Conservation (phyloP, 83 land plant species). For the Larix sibirica region DNA sequence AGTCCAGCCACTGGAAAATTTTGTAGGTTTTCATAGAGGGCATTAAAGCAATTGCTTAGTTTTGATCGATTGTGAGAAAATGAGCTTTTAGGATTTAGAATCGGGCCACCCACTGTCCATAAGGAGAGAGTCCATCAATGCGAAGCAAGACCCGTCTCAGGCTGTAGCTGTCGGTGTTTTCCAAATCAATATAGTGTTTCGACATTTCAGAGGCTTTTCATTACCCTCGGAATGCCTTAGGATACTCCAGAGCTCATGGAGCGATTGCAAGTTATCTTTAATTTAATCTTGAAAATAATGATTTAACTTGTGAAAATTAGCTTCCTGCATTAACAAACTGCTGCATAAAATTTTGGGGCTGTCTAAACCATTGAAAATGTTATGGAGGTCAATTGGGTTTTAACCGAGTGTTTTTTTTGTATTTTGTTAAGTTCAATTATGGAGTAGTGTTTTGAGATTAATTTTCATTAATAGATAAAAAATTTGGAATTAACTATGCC, state of each 20-base stretch:
- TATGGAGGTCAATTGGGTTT: not conserved
- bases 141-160: conserved; percentile 55
- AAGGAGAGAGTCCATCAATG: conserved; percentile 32
- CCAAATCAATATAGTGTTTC: conserved; percentile 71
- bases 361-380: too few species aligned
- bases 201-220: conserved; percentile 61
- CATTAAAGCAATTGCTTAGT: not conserved
- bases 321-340: too few species aligned
- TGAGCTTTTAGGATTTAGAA: conserved; percentile 70
- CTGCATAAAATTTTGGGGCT: too few species aligned
- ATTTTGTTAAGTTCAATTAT: not conserved
- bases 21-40: not conserved
- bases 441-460: too few species aligned
- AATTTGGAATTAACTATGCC: too few species aligned
- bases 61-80: not conserved
- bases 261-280: conserved; percentile 43
- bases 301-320: not conserved
- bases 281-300: not conserved
- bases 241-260: conserved; percentile 78
- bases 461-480: too few species aligned
- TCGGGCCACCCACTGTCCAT: conserved; percentile 27
- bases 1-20: not conserved
- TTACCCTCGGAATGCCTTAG: conserved; percentile 69
- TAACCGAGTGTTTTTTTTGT: not conserved
- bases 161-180: conserved; percentile 67